Evolutionary conservation across 345 rosid genomes (phyloP).

Genomic region (Eucalyptus coolabah): DNA sequence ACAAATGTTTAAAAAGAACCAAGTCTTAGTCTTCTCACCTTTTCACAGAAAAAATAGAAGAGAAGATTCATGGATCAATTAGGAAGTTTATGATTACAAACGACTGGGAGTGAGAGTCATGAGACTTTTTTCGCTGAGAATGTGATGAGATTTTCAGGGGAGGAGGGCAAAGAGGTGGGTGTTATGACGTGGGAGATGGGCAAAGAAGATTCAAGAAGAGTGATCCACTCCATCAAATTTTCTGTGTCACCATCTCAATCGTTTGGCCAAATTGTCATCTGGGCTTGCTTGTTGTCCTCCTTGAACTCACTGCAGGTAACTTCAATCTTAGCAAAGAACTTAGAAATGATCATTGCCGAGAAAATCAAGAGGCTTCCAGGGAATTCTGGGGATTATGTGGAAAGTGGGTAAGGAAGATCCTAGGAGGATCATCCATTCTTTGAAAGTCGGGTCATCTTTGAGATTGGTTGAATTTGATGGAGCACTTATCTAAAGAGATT

Average conservation of each 20-base stretch:
- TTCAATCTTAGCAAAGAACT: not conserved
- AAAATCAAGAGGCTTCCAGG: slow-evolving; percentile 18
- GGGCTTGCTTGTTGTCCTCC: slow-evolving; percentile 27
- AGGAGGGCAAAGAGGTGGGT: not conserved
- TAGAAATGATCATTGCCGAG: not conserved
- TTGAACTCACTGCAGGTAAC: slow-evolving; percentile 26
- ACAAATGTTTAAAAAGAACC: not conserved
- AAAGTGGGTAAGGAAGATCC: slow-evolving; percentile 58
- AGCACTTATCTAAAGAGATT: slow-evolving; percentile 51
- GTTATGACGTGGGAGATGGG: not conserved
- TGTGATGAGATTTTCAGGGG: not conserved
- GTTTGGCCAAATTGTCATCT: slow-evolving; percentile 19
- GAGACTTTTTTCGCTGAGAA: not conserved
- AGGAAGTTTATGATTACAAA: not conserved
- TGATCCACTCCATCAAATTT: slow-evolving; percentile 12
- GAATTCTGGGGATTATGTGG: slow-evolving; percentile 9
- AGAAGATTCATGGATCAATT: not conserved
- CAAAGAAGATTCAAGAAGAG: slow-evolving; percentile 14
- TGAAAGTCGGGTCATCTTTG: slow-evolving; percentile 67
- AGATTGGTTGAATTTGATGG: slow-evolving; percentile 46
- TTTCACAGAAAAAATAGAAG: not conserved
- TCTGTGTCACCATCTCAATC: slow-evolving; percentile 6
- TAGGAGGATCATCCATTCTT: slow-evolving; percentile 49
- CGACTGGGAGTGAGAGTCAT: not conserved
- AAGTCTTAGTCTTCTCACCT: not conserved